Evolutionary conservation across 257 asterid species (phyloP), one percentile per base, ranked within the genome.

Genomic region (Ophiorrhiza pumila): DNA sequence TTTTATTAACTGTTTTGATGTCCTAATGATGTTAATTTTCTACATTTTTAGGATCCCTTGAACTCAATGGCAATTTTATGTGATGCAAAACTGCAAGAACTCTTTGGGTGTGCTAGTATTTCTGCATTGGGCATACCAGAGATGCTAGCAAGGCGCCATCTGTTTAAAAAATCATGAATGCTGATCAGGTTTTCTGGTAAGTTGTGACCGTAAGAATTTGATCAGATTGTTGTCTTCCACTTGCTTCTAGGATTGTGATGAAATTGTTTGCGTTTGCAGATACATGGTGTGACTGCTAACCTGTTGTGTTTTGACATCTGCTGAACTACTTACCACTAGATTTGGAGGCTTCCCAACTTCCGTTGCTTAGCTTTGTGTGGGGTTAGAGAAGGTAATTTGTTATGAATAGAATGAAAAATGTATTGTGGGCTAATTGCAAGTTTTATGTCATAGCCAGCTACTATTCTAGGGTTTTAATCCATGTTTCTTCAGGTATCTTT

Each of bases 91-190:
- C 74, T 90, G 55, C 84, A 81, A 74, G 90, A 85, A 73, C 90
- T 88, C 79, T 86, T 90, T 29, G 93, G 90, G 22, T 85, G 91
- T 79, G 87, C 83, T 78, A 85, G 88, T 80, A 77, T 88, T 56
- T 85, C 93, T 65, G 87, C 87, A 41, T 76, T 87, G 72, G 87
- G 84, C 64, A 79, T 90, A 75, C 90, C 89, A 9, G 87, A 88
- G 80, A 83, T 74, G 84, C 74, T 88, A 85, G 86, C 87, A 23
- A 84, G 73, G 27, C 88, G 78, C 47, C 92, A 88, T 72, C 81
- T 86, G 39, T 76, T 63, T 61, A 86, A 82, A 77, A 87, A 85
- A 74, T 79, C 90, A 20, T 85, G 81, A 83, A 46, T 18, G 68
- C 68, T 65, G 74, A 72, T 68, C 78, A 69, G 52, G 77, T 79